These are phyloP conservation scores for Fusarium armeniacum DNA, from an alignment of 2,329 filamentous ascomycete genomes.

Conservation along the genomic window DNA sequence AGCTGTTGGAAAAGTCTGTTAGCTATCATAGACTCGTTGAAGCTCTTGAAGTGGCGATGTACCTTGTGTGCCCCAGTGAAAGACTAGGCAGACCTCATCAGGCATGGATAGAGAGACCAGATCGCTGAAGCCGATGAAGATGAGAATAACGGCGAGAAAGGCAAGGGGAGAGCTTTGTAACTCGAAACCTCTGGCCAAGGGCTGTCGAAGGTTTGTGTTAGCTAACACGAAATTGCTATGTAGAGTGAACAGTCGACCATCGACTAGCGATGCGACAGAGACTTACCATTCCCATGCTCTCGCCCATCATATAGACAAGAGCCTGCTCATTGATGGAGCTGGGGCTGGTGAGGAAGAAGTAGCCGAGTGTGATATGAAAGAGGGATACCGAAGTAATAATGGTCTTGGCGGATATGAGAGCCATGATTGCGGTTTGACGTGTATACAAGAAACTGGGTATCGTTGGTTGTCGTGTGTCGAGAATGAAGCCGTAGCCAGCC, in stretches of 20 bases:
- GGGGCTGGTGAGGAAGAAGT: constrained; percentile 84
- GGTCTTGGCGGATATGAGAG: constrained; percentile 81
- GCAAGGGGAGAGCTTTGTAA: constrained; percentile 78
- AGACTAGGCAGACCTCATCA: constrained; percentile 73
- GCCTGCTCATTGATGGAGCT: constrained; percentile 81
- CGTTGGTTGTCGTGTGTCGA: constrained; percentile 9
- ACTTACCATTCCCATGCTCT: constrained; percentile 84
- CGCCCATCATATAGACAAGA: constrained; percentile 83
- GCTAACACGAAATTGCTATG: background rate
- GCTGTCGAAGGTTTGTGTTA: constrained; percentile 30
- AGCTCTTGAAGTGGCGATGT: constrained; percentile 57
- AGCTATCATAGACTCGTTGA: constrained; percentile 36
- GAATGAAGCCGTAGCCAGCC: constrained; percentile 1
- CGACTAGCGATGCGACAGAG: background rate
- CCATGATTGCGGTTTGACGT: constrained; percentile 69
- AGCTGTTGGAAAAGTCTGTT: constrained; percentile 55
- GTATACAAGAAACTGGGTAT: background rate
- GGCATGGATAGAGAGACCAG: constrained; percentile 75
- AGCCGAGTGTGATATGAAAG: constrained; percentile 86
- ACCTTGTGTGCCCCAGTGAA: constrained; percentile 77
- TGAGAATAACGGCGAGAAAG: constrained; percentile 78
- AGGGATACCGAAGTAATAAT: constrained; percentile 86
- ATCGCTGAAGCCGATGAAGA: constrained; percentile 72
- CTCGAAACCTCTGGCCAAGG: constrained; percentile 74
- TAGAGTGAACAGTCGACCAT: background rate